These are phyloP conservation scores for Exophiala phaeomuriformis DNA, from an alignment of 2,329 filamentous ascomycete genomes.

Conservation along the genomic window DNA sequence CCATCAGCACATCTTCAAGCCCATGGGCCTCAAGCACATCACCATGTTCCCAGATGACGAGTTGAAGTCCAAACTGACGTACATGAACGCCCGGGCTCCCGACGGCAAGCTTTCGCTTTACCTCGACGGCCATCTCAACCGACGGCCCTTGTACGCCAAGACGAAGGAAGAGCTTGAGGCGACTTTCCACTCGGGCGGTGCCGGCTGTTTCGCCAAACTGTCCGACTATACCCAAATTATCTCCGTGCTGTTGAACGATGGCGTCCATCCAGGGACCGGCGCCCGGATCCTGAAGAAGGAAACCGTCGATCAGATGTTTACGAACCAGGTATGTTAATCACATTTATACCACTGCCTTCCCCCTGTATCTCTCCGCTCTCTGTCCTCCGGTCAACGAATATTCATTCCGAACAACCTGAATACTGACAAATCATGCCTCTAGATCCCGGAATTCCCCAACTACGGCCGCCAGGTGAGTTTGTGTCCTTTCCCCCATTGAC, in stretches of 20 bases:
- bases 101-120: conserved; percentile 37
- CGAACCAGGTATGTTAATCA: conserved; percentile 43
- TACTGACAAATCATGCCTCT: conserved; percentile 52
- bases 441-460: conserved; percentile 50
- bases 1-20: conserved; percentile 43
- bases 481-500: background rate
- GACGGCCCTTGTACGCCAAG: conserved; percentile 39
- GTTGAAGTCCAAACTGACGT: conserved; percentile 50
- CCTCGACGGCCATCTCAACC: conserved; percentile 45
- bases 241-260: conserved; percentile 56
- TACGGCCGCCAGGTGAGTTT: conserved; percentile 41
- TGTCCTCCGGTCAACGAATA: conserved; percentile 43
- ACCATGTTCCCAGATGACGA: conserved; percentile 50
- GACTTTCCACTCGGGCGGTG: conserved; percentile 54
- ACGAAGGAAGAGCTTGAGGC: conserved; percentile 44
- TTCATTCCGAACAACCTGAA: conserved; percentile 4
- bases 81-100: conserved; percentile 49
- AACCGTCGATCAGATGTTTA: conserved; percentile 58
- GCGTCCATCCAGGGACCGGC: conserved; percentile 52
- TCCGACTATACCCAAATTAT: conserved; percentile 55
- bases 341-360: background rate
- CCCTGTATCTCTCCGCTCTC: background rate
- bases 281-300: conserved; percentile 47
- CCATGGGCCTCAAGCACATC: conserved; percentile 45
- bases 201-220: conserved; percentile 54